Conservation (phyloP, 2,329 filamentous ascomycete species). For the Aspergillus sp. region DNA sequence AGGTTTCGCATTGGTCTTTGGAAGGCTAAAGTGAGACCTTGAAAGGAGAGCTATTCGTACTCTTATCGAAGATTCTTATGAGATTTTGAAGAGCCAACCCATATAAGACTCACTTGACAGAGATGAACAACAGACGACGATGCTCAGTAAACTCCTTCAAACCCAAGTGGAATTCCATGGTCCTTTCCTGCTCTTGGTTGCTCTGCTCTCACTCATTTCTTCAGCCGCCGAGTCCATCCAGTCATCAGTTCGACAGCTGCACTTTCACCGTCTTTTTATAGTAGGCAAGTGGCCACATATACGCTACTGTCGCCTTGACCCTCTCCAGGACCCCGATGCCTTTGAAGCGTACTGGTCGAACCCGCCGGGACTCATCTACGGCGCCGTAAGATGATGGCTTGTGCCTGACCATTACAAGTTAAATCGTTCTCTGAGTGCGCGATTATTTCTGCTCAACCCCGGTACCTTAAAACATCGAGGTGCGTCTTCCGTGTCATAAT, state of each 20-base stretch:
- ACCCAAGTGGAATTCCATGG: not conserved
- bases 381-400: not conserved
- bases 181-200: not conserved
- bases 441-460: not conserved
- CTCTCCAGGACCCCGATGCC: not conserved
- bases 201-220: not conserved
- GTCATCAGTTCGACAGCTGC: not conserved
- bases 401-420: not conserved
- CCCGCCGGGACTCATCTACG: not conserved
- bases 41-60: not conserved
- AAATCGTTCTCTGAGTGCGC: not conserved
- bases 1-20: conserved; percentile 7
- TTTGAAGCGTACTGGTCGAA: not conserved
- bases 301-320: conserved; percentile 7
- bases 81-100: not conserved
- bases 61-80: not conserved
- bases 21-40: not conserved
- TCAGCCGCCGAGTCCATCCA: not conserved
- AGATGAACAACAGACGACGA: not conserved
- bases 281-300: conserved; percentile 3
- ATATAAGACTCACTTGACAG: conserved; percentile 5
- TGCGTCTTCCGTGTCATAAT: not conserved
- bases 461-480: not conserved
- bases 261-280: conserved; percentile 1
- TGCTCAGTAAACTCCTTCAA: not conserved